Evolutionary conservation across 83 land plant species (phyloP).

Genomic region (Thuja plicata): DNA sequence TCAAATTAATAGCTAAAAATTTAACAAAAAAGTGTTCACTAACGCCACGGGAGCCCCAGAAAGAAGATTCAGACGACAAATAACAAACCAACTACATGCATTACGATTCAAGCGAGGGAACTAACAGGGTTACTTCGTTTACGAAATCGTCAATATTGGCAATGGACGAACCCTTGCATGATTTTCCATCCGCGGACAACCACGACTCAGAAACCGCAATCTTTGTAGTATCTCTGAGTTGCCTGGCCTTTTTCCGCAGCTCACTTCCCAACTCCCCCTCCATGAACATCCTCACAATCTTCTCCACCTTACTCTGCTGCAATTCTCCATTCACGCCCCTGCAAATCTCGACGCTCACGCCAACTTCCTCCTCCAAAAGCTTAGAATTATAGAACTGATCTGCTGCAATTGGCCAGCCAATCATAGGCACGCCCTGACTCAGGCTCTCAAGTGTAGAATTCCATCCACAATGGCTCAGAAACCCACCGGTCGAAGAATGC

Average conservation of each 20-base stretch:
- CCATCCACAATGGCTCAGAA: conserved; percentile 39
- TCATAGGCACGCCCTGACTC: conserved; percentile 22
- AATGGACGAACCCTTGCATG: neutral
- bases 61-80: too few relatives aligned
- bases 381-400: conserved; percentile 30
- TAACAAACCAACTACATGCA: too few relatives aligned
- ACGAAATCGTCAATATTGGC: neutral
- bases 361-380: conserved; percentile 25
- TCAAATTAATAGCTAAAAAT: too few relatives aligned
- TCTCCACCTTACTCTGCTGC: neutral
- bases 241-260: neutral
- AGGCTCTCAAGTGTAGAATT: conserved; percentile 40
- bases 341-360: conserved; percentile 27
- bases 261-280: neutral
- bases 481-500: conserved; percentile 18
- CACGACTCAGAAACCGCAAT: neutral
- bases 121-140: neutral
- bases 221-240: neutral
- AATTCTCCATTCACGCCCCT: neutral
- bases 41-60: too few relatives aligned
- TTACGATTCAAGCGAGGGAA: neutral
- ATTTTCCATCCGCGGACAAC: neutral
- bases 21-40: too few relatives aligned
- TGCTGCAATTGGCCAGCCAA: conserved; percentile 31
- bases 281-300: neutral